A percentile compares a stretch with the other conserved stretches of the same genome.
Conservation (phyloP, 2,329 filamentous ascomycete species). For the Magnaporthiopsis rhizophila region DNA sequence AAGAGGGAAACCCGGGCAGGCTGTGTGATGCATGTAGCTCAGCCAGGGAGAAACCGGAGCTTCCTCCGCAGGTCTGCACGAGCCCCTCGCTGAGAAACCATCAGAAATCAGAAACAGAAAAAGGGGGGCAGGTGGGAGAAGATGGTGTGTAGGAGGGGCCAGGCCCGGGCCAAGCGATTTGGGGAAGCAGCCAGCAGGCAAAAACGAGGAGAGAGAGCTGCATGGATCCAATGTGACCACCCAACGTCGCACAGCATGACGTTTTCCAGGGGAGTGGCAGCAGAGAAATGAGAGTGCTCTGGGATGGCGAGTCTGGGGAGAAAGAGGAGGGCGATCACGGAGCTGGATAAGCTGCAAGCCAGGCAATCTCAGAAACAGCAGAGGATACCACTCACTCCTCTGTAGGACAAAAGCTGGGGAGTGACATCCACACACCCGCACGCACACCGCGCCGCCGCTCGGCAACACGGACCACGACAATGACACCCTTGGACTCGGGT, state of each 20-base stretch:
- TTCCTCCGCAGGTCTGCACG: too few relatives aligned
- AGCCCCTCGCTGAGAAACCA: too few relatives aligned
- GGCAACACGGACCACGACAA: neutral
- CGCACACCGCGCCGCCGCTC: neutral
- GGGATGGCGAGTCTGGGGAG: neutral
- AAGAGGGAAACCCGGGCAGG: too few relatives aligned
- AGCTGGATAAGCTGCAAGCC: too few relatives aligned
- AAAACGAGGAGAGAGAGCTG: neutral
- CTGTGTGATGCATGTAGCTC: too few relatives aligned
- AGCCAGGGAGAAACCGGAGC: too few relatives aligned
- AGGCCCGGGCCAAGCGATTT: neutral
- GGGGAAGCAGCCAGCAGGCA: neutral
- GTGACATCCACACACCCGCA: neutral
- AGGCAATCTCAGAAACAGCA: neutral
- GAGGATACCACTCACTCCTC: neutral
- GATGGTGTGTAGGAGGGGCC: too few relatives aligned
- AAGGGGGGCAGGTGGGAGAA: too few relatives aligned
- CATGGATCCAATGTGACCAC: slow-evolving; percentile 4
- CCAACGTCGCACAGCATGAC: slow-evolving; percentile 2
- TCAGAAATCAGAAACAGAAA: too few relatives aligned
- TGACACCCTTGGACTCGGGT: neutral
- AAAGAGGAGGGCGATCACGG: too few relatives aligned
- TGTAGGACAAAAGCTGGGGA: neutral
- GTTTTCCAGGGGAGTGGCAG: neutral
- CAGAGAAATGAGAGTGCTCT: neutral